These are phyloP conservation scores for Diaporthe ilicicola DNA, from an alignment of 2,329 filamentous ascomycete genomes.

Conservation along the genomic window DNA sequence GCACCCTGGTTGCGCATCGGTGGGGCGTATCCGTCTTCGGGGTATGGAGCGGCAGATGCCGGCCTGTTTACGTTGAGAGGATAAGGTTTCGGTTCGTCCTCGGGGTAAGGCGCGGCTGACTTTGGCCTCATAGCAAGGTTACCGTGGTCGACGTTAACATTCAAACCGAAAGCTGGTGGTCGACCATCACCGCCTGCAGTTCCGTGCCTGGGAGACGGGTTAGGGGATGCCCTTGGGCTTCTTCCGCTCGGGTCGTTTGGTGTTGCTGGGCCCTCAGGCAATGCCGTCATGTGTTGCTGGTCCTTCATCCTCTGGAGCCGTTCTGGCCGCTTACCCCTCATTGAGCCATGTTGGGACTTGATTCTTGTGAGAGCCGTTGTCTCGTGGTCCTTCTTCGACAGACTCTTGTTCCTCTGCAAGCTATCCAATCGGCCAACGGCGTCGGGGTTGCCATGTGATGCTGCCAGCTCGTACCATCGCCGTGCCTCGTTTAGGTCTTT, in stretches of 20 bases:
- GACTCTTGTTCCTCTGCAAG: constrained; percentile 80
- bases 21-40: constrained; percentile 50
- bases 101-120: constrained; percentile 74
- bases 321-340: constrained; percentile 68
- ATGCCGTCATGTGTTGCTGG: constrained; percentile 36
- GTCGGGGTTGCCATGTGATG: constrained; percentile 91
- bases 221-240: constrained; percentile 46
- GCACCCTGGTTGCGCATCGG: constrained; percentile 50
- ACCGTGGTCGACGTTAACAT: constrained; percentile 55
- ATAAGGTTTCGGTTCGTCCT: constrained; percentile 66
- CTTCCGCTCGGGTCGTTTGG: constrained; percentile 33
- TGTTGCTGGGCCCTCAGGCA: constrained; percentile 30
- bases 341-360: constrained; percentile 80
- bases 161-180: constrained; percentile 55
- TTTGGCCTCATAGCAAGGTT: constrained; percentile 53
- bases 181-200: constrained; percentile 51
- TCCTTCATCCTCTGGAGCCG: constrained; percentile 53
- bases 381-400: constrained; percentile 93
- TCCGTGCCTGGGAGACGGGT: constrained; percentile 51
- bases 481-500: constrained; percentile 84
- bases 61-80: constrained; percentile 55
- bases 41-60: constrained; percentile 60
- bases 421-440: constrained; percentile 84
- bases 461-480: constrained; percentile 90
- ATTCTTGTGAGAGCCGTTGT: constrained; percentile 89